phyloP scores from a whole-genome alignment of 148 eudicot genomes.

The Silene conica region DNA sequence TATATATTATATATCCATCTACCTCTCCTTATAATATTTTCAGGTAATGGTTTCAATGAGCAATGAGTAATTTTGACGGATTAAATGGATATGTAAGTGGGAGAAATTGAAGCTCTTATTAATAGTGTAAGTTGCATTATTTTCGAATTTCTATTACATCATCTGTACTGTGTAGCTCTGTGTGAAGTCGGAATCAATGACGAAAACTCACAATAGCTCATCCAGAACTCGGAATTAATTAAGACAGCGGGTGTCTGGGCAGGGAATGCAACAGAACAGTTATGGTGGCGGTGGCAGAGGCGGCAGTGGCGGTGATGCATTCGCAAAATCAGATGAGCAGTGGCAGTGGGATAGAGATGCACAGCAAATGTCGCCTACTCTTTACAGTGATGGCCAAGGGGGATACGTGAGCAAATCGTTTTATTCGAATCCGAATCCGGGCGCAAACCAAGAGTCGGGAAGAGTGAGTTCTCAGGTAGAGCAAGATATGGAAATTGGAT shows the following conservation, averaged over 20 bases:
- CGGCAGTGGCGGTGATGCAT: conserved; percentile 23
- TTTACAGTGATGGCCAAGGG: conserved; percentile 40
- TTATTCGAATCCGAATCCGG: conserved; percentile 32
- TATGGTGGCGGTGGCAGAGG: conserved; percentile 28
- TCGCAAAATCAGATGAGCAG: conserved; percentile 30
- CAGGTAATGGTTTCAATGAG: too few relatives aligned
- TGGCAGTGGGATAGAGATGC: conserved; percentile 47
- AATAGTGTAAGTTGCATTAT: too few relatives aligned
- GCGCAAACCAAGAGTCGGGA: conserved; percentile 32
- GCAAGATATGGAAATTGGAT: conserved; percentile 55
- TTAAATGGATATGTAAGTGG: too few relatives aligned
- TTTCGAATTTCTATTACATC: too few relatives aligned
- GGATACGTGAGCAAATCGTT: conserved; percentile 30
- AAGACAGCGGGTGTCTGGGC: conserved; percentile 29
- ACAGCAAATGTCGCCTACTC: conserved; percentile 35
- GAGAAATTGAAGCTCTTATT: too few relatives aligned
- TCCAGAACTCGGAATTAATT: too few relatives aligned
- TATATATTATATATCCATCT: too few relatives aligned
- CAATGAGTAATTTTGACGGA: too few relatives aligned
- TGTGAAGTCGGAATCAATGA: too few relatives aligned
- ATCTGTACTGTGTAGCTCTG: too few relatives aligned
- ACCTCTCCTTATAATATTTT: too few relatives aligned
- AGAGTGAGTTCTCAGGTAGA: conserved; percentile 35
- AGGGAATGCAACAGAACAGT: conserved; percentile 31
- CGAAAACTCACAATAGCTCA: too few relatives aligned